Base-by-base conservation (phyloP, 208 protist genomes). In the Leishmania amazonensis region DNA sequence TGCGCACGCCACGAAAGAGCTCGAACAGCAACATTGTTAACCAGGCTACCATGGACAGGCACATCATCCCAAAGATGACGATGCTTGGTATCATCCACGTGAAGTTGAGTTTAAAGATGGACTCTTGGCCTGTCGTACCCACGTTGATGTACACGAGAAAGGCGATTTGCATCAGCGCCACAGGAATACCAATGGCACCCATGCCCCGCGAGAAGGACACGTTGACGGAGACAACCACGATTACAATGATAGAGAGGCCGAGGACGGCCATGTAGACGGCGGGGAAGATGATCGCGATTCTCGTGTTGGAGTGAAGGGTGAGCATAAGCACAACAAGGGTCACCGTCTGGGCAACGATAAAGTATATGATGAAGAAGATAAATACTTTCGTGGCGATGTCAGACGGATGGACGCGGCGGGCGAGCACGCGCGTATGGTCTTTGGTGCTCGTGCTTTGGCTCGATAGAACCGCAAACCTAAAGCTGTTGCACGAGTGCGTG, bases 401-500 rank as follows among this genome's bases (percentile, higher is more conserved):
- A n/a, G 86, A 81, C 31, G 81, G 76, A 53, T 60, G 72, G 54
- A 79, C 51, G 24, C 75, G 73, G 6, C 58, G 58, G 38, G 57
- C 62, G 40, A 86, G 68, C 60, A 84, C 31, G 51, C 78, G 67
- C 21, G 73, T 51, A 19, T 60, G 24, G 62, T 45, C 19, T 49
- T 82, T 78, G 53, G 67, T 79, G 53, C 75, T 73, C 28, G 2
- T 38, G 53, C 53, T 64, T 42, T 85, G 84, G 42, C 73, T 86
- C 21, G 82, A 85, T 75, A 87, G 84, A 40, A 91, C 78, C 13
- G 93, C 93, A 79, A 96, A 96, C 42, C 93, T 91, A 38, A 90
- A 89, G 54, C 74, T 83, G 73, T 91, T 91, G 81, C 91, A 96
- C 35, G 93, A 96, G 79, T 93, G 91, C 19, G 86, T 81, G 70